Evolutionary conservation across 805 yeast species (phyloP), one percentile per base, ranked within the genome.

Genomic region (Barnettozyma californica): DNA sequence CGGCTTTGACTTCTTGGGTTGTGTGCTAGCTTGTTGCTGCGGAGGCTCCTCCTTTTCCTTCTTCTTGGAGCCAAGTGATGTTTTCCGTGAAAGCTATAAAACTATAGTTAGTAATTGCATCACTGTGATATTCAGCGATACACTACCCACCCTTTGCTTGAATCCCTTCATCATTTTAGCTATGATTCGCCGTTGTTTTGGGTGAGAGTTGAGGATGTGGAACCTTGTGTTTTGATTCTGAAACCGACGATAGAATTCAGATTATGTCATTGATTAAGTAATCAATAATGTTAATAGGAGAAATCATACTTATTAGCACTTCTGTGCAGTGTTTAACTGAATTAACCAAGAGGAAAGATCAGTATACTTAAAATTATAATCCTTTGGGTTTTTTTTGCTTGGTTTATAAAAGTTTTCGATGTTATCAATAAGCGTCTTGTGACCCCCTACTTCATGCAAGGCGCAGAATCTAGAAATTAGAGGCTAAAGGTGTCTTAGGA

Each of bases 141-240:
- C 29, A 3, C 33, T 14, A 8, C 33, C 4, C 39, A 73, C 73
- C 61, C 80, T 70, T 61, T 82, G 85, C 61, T 81, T 82, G 66
- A 82, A 81, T 26, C 87, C 87, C 68, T 81, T 82, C 87, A 82
- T 82, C 88, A 82, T 82, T 59, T 73, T 78, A 66, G 20, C 13
- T 33, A 20, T 10, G 39, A 21, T 13, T 44, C 13, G 26, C 13
- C 26, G 19, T 31, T 29, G 41, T 25, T 21, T 23, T 20, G 26
- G 21, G 26, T 27, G 39, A 13, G 9, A 18, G 14, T 27, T 26
- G 35, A 11, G 37, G 18, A 11, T 21, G n/a, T 25, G 5, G 13
- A 18, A 13, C 36, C 16, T 18, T 27, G 18, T 41, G 44, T 41
- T 41, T 18, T 27, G 36, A 13, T 40, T 40, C 31, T 29, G 35